Percentiles rank a stretch among this genome's conserved stretches.
These are phyloP conservation scores for Sporothrix globosa DNA, from an alignment of 2,329 filamentous ascomycete species.

Conservation along the genomic window DNA sequence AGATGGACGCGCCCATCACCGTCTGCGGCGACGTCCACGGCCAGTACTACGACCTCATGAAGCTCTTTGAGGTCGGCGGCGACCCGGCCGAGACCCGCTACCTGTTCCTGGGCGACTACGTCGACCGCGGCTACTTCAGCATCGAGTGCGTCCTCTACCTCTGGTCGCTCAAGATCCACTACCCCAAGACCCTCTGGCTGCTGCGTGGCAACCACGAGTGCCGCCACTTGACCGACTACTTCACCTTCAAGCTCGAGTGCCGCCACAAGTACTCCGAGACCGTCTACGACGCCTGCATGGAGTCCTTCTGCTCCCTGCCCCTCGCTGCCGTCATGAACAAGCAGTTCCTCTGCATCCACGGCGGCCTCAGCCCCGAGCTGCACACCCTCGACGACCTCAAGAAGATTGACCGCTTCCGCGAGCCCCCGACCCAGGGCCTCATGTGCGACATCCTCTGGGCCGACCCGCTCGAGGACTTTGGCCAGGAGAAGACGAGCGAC, in stretches of 20 bases:
- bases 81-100: constrained; percentile 96
- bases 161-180: constrained; percentile 98
- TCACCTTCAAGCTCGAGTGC: constrained; percentile 99
- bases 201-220: constrained; percentile 98
- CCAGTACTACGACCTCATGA: constrained; percentile 99
- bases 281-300: constrained; percentile 97
- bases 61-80: constrained; percentile 96
- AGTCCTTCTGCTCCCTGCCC: constrained; percentile 93
- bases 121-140: constrained; percentile 97
- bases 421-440: constrained; percentile 93
- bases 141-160: constrained; percentile 99
- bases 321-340: constrained; percentile 99
- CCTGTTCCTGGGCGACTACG: constrained; percentile 96
- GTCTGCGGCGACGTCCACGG: constrained; percentile 98
- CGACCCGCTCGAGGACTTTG: constrained; percentile 96
- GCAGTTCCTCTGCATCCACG: constrained; percentile 98
- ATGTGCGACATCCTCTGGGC: constrained; percentile 99
- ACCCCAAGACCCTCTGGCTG: constrained; percentile 95
- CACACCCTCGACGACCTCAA: constrained; percentile 95
- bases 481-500: constrained; percentile 96
- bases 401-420: constrained; percentile 95
- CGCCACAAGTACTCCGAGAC: constrained; percentile 99
- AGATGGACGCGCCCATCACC: constrained; percentile 99
- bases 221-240: constrained; percentile 98
- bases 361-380: constrained; percentile 91